Percentiles rank a stretch among this genome's conserved stretches.
Conservation (phyloP, 345 rosid genomes). For the Aurinia saxatilis region DNA sequence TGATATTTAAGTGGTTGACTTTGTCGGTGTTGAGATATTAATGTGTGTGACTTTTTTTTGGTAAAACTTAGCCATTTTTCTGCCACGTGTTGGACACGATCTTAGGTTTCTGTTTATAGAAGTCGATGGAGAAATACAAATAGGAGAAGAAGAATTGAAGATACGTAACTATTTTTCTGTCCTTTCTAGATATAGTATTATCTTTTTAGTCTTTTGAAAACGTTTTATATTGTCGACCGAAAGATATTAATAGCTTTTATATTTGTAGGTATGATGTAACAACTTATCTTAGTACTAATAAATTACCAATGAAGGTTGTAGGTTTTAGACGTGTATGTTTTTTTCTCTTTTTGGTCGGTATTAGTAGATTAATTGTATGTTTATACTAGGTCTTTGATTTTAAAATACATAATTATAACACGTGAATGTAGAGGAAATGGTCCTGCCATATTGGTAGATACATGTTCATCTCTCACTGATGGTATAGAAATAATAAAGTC, state of each 20-base stretch:
- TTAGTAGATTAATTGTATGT: no score
- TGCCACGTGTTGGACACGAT: conserved; percentile 16
- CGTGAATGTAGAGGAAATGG: no score
- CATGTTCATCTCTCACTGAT: no score
- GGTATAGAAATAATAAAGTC: no score
- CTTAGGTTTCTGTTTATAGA: not conserved
- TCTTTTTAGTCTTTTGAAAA: not conserved
- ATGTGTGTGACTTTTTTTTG: not conserved
- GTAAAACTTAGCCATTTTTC: conserved; percentile 2
- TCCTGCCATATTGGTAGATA: no score
- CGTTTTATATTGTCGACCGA: not conserved
- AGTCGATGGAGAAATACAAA: conserved; percentile 6
- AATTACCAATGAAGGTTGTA: not conserved
- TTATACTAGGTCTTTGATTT: not conserved
- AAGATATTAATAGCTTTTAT: no score
- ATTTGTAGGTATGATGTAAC: no score
- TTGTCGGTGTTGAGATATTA: conserved; percentile 9
- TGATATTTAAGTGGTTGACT: conserved; percentile 12
- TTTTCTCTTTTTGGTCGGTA: not conserved
- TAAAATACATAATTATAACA: no score
- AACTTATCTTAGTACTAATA: no score
- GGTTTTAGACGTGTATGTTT: not conserved
- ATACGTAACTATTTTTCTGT: not conserved
- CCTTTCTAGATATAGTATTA: not conserved
- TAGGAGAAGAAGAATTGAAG: not conserved